Base-by-base conservation (phyloP, 495 filamentous ascomycete genomes). In the Aspergillus campestris region DNA sequence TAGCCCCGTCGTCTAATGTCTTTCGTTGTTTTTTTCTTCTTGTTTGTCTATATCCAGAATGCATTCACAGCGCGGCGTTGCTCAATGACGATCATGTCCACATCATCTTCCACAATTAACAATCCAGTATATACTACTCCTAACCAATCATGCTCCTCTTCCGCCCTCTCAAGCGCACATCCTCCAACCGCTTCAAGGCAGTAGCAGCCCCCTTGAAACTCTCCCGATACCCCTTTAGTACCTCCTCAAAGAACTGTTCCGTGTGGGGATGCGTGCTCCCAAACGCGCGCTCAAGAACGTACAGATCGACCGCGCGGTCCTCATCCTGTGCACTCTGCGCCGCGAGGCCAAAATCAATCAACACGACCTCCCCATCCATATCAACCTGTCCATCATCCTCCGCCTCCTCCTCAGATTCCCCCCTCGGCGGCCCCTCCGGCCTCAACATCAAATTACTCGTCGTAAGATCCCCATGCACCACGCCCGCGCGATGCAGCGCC, bases 91-190 rank as follows among this genome's bases (percentile, higher is more conserved):
- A 24, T 24, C 18, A 24, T 24, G 18, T 24, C 18, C 18, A 24
- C 18, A 24, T 24, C 18, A 24, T 24, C 18, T 24, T 24, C 4
- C 18, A 24, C 4, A 24, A 24, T 24, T 24, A 24, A 24, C 18
- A 24, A 24, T 24, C 18, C 18, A 24, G 18, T 24, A 24, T 24
- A 40, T 33, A 32, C 5, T 1, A 31, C 28, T 24, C 36, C 52
- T 71, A 94, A 40, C 92, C 92, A 53, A 98, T 52, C 92, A 99
- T 97, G 59, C 87, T 97, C 66, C 83, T 83, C 80, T 99, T 99
- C 60, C 92, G 74, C n/a, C 92, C 94, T 58, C 92, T 78, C 84
- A 94, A 79, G 66, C 92, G 80, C 39, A 99, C 92, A 56, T 96
- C 94, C 66, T 94, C 89, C 45, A 99, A 61, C 61, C 81, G 88